Conservation (phyloP, 768 basidiomycete genomes). For the Phlebiopsis gigantea region DNA sequence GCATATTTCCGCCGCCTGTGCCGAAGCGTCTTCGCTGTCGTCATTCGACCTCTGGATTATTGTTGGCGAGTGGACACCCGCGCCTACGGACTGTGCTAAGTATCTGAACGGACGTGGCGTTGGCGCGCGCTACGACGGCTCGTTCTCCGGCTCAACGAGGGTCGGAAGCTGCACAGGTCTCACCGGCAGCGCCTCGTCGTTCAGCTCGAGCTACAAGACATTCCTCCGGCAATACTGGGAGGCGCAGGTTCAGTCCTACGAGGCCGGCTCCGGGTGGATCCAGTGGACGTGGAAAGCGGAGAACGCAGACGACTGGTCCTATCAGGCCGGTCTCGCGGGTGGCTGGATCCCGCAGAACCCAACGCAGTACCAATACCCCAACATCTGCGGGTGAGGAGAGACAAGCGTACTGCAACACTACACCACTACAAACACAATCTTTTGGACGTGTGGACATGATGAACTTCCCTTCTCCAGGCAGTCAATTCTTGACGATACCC, state of each 20-base stretch:
- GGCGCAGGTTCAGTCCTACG: constrained; percentile 72
- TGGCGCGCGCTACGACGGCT: constrained; percentile 59
- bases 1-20: constrained; percentile 62
- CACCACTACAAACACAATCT: background rate
- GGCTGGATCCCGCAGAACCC: constrained; percentile 82
- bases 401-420: background rate
- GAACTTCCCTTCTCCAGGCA: background rate
- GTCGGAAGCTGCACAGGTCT: constrained; percentile 72
- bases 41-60: constrained; percentile 69
- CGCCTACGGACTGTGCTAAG: constrained; percentile 70
- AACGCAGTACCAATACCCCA: constrained; percentile 47
- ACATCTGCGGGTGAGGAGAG: constrained; percentile 45
- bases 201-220: constrained; percentile 73
- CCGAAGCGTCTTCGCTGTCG: constrained; percentile 37
- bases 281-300: constrained; percentile 88
- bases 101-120: constrained; percentile 81
- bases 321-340: constrained; percentile 69
- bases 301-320: constrained; percentile 84
- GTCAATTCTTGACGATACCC: background rate
- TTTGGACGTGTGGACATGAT: background rate
- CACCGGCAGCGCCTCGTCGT: constrained; percentile 71
- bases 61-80: constrained; percentile 87
- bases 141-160: constrained; percentile 53
- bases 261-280: constrained; percentile 67
- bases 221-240: constrained; percentile 83